Evolutionary conservation across 2,329 filamentous ascomycete species (phyloP).

Genomic region (Calonectria hongkongensis): DNA sequence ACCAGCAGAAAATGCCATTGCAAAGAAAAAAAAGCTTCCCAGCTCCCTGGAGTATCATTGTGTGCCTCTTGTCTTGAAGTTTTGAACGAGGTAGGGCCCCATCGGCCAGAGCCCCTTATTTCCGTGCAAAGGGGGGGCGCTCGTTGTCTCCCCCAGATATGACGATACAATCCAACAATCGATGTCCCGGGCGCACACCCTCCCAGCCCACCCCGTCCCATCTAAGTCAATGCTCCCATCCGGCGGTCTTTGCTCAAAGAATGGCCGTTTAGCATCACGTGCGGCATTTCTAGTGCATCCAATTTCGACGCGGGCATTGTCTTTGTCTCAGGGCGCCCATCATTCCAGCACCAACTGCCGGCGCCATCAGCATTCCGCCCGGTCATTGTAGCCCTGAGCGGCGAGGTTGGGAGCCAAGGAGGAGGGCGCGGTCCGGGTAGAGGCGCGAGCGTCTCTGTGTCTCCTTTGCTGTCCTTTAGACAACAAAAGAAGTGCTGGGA

Average conservation of each 20-base stretch:
- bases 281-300: slow-evolving; percentile 37
- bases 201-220: slow-evolving; percentile 14
- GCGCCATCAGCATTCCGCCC: slow-evolving; percentile 54
- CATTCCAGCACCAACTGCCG: slow-evolving; percentile 57
- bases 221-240: slow-evolving; percentile 25
- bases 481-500: slow-evolving; percentile 32
- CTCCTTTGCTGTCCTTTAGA: slow-evolving; percentile 27
- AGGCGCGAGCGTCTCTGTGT: slow-evolving; percentile 33
- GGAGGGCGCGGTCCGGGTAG: slow-evolving; percentile 45
- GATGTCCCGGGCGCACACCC: slow-evolving; percentile 20
- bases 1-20: slow-evolving; percentile 40
- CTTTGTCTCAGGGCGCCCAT: slow-evolving; percentile 60
- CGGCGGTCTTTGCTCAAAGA: slow-evolving; percentile 28
- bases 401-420: slow-evolving; percentile 53
- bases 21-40: slow-evolving; percentile 31
- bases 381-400: slow-evolving; percentile 59
- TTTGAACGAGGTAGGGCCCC: slow-evolving; percentile 17
- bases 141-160: slow-evolving; percentile 37
- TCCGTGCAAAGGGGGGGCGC: neutral
- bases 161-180: slow-evolving; percentile 33
- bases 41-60: slow-evolving; percentile 24
- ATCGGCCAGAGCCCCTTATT: slow-evolving; percentile 10
- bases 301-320: slow-evolving; percentile 56
- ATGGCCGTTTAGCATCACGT: slow-evolving; percentile 36
- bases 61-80: slow-evolving; percentile 16